Base-by-base conservation (phyloP, 2,329 filamentous ascomycete genomes). In the Beauveria australis region DNA sequence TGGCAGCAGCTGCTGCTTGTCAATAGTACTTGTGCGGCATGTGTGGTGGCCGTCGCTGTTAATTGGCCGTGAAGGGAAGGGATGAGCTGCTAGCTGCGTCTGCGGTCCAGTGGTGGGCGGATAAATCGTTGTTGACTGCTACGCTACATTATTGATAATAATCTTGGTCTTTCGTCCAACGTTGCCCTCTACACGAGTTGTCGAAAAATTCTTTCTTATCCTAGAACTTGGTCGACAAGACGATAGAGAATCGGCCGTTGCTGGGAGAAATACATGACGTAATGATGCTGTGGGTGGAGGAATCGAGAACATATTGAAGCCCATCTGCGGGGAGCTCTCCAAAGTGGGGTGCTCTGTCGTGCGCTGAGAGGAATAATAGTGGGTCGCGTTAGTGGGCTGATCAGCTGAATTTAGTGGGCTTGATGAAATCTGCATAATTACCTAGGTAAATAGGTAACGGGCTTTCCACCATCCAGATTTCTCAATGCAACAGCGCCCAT, bases 231-330 rank as follows among this genome's bases (percentile, higher is more conserved):
- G 52, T 44, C 37, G 7, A 54, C 18, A 12, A 6, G 40, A 46
- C 40, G 37, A 54, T 10, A 30, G 18, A 18, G 22, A 14, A 55
- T 26, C 19, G 24, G 40, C 26, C 18, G 12, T 55, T 55, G 5
- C 40, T 33, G 18, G 26, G 7, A 12, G 5, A 49, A 49, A 58
- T 58, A 58, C 28, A 58, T 58, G 54, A 58, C 54, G 54, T 58
- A 49, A 58, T 58, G 44, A 49, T 28, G 46, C 8, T 10, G 43
- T 43, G 19, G 53, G 41, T 56, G 41, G 53, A 28, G 28, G 16
- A 55, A 55, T 55, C 53, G 41, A 47, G n/a, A 52, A 37, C 37
- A 41, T 40, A 33, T 37, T 16, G 12, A 37, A 37, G 19, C 9
- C 9, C 44, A 57, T 57, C 44, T 37, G 54, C 9, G 54, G 46